A percentile compares a stretch with the other conserved stretches of the same genome.
These are phyloP conservation scores for Perilla frutescens DNA, from an alignment of 257 asterid genomes.

Conservation along the genomic window DNA sequence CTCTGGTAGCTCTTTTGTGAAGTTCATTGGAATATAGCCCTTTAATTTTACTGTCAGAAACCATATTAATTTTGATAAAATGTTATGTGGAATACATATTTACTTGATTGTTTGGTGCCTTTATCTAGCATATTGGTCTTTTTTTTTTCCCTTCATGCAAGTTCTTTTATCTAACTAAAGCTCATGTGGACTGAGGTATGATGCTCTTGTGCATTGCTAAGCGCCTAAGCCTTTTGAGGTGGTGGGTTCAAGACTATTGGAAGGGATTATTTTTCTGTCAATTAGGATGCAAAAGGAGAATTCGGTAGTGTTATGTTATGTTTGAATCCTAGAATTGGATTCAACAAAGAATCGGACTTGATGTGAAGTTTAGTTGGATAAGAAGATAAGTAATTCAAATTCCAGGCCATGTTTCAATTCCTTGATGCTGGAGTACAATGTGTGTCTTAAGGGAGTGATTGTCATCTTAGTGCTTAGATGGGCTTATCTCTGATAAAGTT, in stretches of 20 bases:
- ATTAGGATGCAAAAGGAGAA: neutral
- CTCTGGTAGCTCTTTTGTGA: neutral
- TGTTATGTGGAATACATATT: neutral
- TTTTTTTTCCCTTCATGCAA: neutral
- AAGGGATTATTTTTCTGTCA: neutral
- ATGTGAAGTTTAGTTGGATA: neutral
- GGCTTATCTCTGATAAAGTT: neutral
- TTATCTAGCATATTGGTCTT: neutral
- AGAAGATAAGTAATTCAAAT: neutral
- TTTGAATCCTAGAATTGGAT: conserved; percentile 2
- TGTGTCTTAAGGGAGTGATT: neutral
- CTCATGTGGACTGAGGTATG: conserved; percentile 1
- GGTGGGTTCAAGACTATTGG: conserved; percentile 3
- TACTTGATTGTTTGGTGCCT: neutral
- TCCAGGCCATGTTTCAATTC: neutral
- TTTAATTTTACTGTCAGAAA: neutral
- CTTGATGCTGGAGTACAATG: neutral
- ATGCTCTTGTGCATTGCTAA: neutral
- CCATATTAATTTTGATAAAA: neutral
- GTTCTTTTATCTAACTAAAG: neutral
- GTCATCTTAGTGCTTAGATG: neutral
- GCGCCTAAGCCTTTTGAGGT: conserved; percentile 15
- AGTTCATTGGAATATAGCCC: neutral
- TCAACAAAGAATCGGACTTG: neutral
- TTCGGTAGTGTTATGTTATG: neutral